Evolutionary conservation across 1,284 basidiomycete genomes (phyloP).

Genomic region (Ceratorhiza oryzae-sativae): DNA sequence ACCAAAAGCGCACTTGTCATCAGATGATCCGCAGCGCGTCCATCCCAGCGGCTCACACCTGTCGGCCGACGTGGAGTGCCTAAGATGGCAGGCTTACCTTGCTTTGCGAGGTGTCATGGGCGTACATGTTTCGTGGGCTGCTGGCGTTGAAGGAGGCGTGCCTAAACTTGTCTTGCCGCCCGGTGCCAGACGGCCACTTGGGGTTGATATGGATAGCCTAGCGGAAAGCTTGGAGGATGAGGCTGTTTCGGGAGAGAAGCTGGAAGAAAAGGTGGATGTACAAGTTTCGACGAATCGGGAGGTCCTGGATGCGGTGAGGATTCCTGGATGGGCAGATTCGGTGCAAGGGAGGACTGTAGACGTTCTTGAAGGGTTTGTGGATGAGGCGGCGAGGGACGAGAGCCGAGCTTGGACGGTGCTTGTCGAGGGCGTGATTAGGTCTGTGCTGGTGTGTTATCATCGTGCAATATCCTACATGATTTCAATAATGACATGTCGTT

Average conservation of each 20-base stretch:
- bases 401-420: constrained; percentile 79
- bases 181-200: constrained; percentile 41
- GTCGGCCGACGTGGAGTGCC: constrained; percentile 77
- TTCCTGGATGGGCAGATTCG: constrained; percentile 68
- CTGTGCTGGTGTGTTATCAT: constrained; percentile 70
- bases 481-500: background rate
- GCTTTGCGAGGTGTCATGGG: constrained; percentile 66
- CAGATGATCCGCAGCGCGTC: constrained; percentile 39
- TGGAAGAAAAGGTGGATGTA: constrained; percentile 45
- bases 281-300: constrained; percentile 46
- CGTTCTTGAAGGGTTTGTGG: constrained; percentile 68
- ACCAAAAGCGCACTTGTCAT: constrained; percentile 9
- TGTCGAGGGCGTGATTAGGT: constrained; percentile 74
- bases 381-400: constrained; percentile 67
- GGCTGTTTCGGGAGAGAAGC: background rate
- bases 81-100: constrained; percentile 85
- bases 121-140: constrained; percentile 68
- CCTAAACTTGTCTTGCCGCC: constrained; percentile 60
- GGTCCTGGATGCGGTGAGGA: constrained; percentile 67
- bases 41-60: constrained; percentile 54
- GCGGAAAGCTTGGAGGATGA: constrained; percentile 25
- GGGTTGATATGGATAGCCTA: constrained; percentile 26
- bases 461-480: background rate
- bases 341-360: constrained; percentile 56
- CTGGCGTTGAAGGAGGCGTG: constrained; percentile 69